A percentile compares a stretch with the other conserved stretches of the same genome.
Evolutionary conservation across 73 alveolate genomes (phyloP).

Genomic region (Blepharisma japonicum): DNA sequence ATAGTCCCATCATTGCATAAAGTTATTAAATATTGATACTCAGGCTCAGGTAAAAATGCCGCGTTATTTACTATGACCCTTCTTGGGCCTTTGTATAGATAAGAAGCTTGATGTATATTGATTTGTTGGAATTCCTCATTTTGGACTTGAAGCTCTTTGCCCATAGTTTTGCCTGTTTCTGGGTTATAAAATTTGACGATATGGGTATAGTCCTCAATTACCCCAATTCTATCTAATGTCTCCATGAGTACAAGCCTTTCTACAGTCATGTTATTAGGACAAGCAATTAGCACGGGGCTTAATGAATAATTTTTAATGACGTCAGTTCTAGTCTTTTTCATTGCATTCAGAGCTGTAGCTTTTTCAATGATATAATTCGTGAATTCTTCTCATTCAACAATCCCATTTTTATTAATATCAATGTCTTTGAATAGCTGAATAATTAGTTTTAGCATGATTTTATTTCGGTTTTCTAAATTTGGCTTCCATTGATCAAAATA

Average conservation of each 20-base stretch:
- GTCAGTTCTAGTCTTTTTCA: conserved; percentile 52
- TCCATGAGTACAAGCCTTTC: conserved; percentile 50
- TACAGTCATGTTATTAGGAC: not conserved
- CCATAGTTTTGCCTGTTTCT: conserved; percentile 58
- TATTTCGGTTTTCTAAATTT: conserved; percentile 56
- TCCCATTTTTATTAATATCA: conserved; percentile 60
- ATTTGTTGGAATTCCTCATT: conserved; percentile 38
- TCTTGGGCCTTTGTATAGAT: no score
- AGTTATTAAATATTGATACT: conserved; percentile 53
- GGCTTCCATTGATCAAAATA: conserved; percentile 71
- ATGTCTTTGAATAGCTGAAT: conserved; percentile 53
- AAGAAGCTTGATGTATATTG: not conserved
- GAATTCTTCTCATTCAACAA: conserved; percentile 74
- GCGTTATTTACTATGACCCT: conserved; percentile 7
- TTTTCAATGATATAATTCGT: conserved; percentile 68
- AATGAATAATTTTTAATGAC: conserved; percentile 55
- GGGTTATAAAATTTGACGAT: conserved; percentile 65
- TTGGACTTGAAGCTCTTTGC: conserved; percentile 61
- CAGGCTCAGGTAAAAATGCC: conserved; percentile 44
- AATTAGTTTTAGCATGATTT: conserved; percentile 47
- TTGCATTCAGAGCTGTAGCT: conserved; percentile 64
- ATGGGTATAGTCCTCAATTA: conserved; percentile 71
- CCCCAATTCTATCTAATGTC: conserved; percentile 63
- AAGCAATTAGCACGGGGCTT: no score
- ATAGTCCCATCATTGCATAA: conserved; percentile 69